These are phyloP conservation scores for Triangularia verruculosa DNA, from an alignment of 2,329 filamentous ascomycete species.

Conservation along the genomic window DNA sequence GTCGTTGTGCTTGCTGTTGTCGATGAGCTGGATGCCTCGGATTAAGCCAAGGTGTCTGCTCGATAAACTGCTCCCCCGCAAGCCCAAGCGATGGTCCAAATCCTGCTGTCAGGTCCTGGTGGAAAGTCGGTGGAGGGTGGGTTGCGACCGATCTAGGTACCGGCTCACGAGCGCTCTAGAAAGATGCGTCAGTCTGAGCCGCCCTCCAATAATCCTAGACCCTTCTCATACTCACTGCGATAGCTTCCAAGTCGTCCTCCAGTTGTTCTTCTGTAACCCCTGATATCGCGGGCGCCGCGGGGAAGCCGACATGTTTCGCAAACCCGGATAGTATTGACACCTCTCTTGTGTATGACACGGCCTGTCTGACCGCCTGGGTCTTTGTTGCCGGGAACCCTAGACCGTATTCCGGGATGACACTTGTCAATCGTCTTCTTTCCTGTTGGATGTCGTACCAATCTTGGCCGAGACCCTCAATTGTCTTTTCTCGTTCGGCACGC, in stretches of 20 bases:
- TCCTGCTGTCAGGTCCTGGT: slow-evolving; percentile 39
- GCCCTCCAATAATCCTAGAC: background rate
- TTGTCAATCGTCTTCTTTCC: slow-evolving; percentile 66
- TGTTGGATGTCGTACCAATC: slow-evolving; percentile 92
- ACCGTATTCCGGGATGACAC: slow-evolving; percentile 76
- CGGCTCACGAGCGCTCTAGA: slow-evolving; percentile 34
- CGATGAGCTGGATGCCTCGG: slow-evolving; percentile 74
- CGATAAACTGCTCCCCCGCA: slow-evolving; percentile 81
- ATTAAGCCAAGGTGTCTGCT: slow-evolving; percentile 90
- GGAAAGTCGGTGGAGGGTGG: slow-evolving; percentile 37
- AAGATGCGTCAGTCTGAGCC: slow-evolving; percentile 23
- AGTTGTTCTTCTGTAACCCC: slow-evolving; percentile 70
- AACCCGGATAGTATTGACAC: slow-evolving; percentile 87
- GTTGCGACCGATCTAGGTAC: slow-evolving; percentile 14
- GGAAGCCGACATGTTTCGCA: slow-evolving; percentile 94
- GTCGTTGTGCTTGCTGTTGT: slow-evolving; percentile 40
- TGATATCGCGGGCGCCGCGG: slow-evolving; percentile 82
- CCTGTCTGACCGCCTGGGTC: slow-evolving; percentile 75
- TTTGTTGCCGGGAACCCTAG: slow-evolving; percentile 76
- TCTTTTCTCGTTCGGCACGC: slow-evolving; percentile 76
- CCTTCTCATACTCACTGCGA: slow-evolving; percentile 74
- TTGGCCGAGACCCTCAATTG: slow-evolving; percentile 77
- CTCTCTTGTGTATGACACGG: slow-evolving; percentile 90
- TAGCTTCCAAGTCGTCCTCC: slow-evolving; percentile 83
- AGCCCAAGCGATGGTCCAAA: slow-evolving; percentile 42